Conservation (phyloP, 1,139 yeast genomes). For the Magnusiomyces starmeri region DNA sequence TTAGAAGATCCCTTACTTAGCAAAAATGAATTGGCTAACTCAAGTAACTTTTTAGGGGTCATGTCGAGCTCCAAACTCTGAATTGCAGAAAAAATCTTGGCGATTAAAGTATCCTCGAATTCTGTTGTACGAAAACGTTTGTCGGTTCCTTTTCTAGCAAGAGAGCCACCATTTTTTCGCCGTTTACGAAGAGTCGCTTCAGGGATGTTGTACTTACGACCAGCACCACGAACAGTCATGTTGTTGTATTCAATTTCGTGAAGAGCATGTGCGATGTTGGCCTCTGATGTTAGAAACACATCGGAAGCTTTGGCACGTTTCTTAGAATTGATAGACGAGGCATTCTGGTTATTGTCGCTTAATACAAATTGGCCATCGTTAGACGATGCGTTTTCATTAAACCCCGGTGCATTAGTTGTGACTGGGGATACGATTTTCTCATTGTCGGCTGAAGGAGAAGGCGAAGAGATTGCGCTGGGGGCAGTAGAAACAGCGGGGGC, state of each 20-base stretch:
- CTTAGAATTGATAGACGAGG: not conserved
- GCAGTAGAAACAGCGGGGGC: no score
- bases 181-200: slow-evolving; percentile 7
- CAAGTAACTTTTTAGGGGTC: not conserved
- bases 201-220: slow-evolving; percentile 1
- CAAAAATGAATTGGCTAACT: not conserved
- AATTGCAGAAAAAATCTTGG: not conserved
- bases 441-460: not conserved
- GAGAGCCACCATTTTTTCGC: not conserved
- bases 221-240: slow-evolving; percentile 7
- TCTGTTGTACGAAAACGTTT: not conserved
- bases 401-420: no score
- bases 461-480: not conserved
- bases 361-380: no score
- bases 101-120: not conserved
- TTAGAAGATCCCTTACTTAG: not conserved
- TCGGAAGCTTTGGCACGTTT: not conserved
- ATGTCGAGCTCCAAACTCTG: not conserved
- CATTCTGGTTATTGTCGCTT: not conserved
- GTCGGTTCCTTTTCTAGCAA: not conserved
- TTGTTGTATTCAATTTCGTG: slow-evolving; percentile 7
- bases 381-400: no score
- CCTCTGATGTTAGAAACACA: no score
- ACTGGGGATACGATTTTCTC: not conserved
- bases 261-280: not conserved